phyloP scores from a whole-genome alignment of 2,329 filamentous ascomycete genomes.

The Diaporthe humulicola region DNA sequence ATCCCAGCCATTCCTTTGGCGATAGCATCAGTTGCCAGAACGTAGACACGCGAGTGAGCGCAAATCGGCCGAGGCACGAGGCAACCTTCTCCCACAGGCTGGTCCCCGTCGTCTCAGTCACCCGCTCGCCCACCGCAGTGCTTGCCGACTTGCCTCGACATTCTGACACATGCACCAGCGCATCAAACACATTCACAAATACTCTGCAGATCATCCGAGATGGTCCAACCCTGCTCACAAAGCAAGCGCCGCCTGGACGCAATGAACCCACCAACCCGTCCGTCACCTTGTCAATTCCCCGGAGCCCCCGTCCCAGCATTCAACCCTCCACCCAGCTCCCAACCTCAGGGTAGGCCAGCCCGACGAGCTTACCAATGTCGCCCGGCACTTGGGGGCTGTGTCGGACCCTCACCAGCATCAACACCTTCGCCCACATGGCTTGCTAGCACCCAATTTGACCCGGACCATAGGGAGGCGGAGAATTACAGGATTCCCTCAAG shows the following conservation, averaged over 20 bases:
- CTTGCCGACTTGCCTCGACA: constrained; percentile 14
- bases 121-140: not conserved
- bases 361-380: not conserved
- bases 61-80: not conserved
- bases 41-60: not conserved
- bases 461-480: not conserved
- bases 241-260: constrained; percentile 7
- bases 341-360: constrained; percentile 5
- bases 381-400: constrained; percentile 8
- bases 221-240: constrained; percentile 24
- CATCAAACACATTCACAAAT: constrained; percentile 36
- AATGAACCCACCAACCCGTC: constrained; percentile 7
- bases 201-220: constrained; percentile 30
- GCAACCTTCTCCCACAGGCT: constrained; percentile 2
- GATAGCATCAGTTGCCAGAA: constrained; percentile 16
- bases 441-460: not conserved
- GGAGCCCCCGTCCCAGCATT: constrained; percentile 30
- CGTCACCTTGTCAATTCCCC: constrained; percentile 29
- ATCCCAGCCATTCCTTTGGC: not conserved
- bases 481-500: not conserved
- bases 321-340: not conserved
- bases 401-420: not conserved
- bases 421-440: not conserved
- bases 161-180: constrained; percentile 36
- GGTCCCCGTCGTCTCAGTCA: constrained; percentile 27